Evolutionary conservation across 352 stramenopile species (phyloP).

Genomic region (Paralagenidium karlingii): DNA sequence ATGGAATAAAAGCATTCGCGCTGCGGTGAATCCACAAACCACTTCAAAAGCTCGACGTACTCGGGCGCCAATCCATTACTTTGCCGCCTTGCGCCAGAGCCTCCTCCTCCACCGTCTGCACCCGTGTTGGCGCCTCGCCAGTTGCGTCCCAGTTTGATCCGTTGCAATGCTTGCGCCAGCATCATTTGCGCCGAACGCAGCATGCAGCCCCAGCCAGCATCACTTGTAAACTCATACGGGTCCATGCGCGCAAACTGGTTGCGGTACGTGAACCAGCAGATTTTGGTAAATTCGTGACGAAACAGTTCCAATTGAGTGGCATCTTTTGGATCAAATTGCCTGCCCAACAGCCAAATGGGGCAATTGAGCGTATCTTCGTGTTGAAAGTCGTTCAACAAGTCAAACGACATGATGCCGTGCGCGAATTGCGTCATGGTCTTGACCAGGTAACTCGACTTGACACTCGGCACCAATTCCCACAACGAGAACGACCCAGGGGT

Average conservation of each 20-base stretch:
- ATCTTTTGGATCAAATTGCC: constrained; percentile 16
- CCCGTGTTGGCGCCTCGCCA: constrained; percentile 26
- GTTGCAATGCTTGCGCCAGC: constrained; percentile 80
- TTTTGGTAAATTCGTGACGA: constrained; percentile 38
- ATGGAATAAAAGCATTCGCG: constrained; percentile 73
- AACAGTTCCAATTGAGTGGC: constrained; percentile 32
- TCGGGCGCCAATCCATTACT: constrained; percentile 11
- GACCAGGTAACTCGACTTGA: constrained; percentile 2
- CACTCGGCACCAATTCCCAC: too few relatives aligned
- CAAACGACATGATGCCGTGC: constrained; percentile 65
- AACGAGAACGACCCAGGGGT: too few relatives aligned
- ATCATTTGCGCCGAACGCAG: constrained; percentile 92
- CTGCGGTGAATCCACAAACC: constrained; percentile 78
- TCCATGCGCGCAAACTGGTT: constrained; percentile 77
- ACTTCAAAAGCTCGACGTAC: constrained; percentile 55
- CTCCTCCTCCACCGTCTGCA: constrained; percentile 17
- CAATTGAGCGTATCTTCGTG: constrained; percentile 9
- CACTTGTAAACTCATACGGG: constrained; percentile 81
- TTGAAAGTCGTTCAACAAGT: constrained; percentile 16
- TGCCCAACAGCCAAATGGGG: constrained; percentile 37
- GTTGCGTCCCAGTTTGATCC: constrained; percentile 46
- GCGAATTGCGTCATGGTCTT: constrained; percentile 69
- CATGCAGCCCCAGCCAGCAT: constrained; percentile 96
- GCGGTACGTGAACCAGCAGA: constrained; percentile 87
- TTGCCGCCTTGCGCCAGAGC: too few relatives aligned